Evolutionary conservation across 202 grass and related monocot genomes (phyloP), one percentile per base, ranked within the genome.

Genomic region (Carex arenaria): DNA sequence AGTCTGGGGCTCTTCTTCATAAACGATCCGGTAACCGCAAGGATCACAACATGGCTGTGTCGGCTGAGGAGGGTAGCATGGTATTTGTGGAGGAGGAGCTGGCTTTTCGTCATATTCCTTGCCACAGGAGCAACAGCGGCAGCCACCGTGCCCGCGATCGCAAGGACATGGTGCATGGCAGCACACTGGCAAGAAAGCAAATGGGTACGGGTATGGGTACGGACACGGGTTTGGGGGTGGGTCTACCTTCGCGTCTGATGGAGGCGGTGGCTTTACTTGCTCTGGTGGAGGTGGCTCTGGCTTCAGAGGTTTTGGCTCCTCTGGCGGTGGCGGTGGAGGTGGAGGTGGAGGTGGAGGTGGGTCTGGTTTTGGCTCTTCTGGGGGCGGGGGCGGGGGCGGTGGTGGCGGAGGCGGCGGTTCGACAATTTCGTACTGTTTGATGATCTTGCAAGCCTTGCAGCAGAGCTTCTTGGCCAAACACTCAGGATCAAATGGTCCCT

Each of bases 381-480:
- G 26, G 26, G 26, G 26, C 26, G 26, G 26, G 26, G 26, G 26
- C 7, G 64, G 30, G 0, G 4, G n/a, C 0, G 78, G 45, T 0
- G 84, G 79, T 0, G 79, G n/a, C 1, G 60, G n/a, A 0, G 92
- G 90, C 0, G 82, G 74, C 0, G 80, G 91, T 64, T 90, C 86
- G 0, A 87, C 72, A 81, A 94, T 90, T 72, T 97, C 89, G 84
- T 95, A 93, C 67, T 89, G 78, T 80, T 92, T 93, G 88, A 99
- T 99, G 82, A 99, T 89, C 86, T 92, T 99, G 85, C 93, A 90
- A 4, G 91, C 91, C 81, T 90, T 96, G 84, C 91, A 92, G 49
- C 91, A 84, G 17, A 99, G 87, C 93, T 96, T 99, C 36, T 92
- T 86, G 17, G 88, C 72, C 36, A 99, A 80, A 43, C 67, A 84